phyloP scores from a whole-genome alignment of 2,329 filamentous ascomycete genomes.

The Teratosphaeriaceae sp. region DNA sequence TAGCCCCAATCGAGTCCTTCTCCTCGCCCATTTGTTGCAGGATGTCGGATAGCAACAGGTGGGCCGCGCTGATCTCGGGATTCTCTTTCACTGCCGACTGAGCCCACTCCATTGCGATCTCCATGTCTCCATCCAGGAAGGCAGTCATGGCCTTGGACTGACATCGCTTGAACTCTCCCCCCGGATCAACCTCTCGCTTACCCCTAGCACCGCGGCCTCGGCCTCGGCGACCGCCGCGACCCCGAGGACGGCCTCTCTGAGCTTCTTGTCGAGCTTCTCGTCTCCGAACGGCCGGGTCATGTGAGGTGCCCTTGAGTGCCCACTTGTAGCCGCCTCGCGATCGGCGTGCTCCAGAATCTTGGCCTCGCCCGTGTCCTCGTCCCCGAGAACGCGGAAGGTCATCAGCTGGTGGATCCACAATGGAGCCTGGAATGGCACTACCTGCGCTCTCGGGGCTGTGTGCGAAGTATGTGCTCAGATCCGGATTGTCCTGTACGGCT shows the following conservation, averaged over 20 bases:
- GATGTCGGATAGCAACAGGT: constrained; percentile 55
- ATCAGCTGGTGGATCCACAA: too few species aligned
- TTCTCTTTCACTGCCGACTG: constrained; percentile 48
- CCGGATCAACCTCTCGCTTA: constrained; percentile 55
- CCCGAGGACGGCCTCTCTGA: constrained; percentile 8
- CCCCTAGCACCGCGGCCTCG: constrained; percentile 18
- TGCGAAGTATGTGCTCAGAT: too few species aligned
- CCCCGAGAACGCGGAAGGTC: too few species aligned
- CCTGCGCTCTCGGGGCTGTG: too few species aligned
- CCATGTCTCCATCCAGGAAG: constrained; percentile 57
- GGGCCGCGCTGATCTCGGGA: constrained; percentile 56
- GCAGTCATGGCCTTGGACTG: constrained; percentile 61
- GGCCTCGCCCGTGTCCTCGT: background rate
- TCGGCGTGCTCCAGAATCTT: too few species aligned
- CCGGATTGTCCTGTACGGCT: too few species aligned
- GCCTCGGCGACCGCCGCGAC: constrained; percentile 10
- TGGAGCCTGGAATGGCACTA: too few species aligned
- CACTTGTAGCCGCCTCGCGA: too few species aligned
- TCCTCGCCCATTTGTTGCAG: constrained; percentile 50
- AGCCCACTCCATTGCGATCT: constrained; percentile 50
- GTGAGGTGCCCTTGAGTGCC: constrained; percentile 1
- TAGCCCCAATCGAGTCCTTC: constrained; percentile 49
- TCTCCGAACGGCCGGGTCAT: background rate
- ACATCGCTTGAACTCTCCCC: constrained; percentile 63
- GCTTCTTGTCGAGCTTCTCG: background rate